Percentiles rank a stretch among this genome's conserved stretches.
Evolutionary conservation across 169 alveolate species (phyloP).

Genomic region (Plasmodium billcollinsi): DNA sequence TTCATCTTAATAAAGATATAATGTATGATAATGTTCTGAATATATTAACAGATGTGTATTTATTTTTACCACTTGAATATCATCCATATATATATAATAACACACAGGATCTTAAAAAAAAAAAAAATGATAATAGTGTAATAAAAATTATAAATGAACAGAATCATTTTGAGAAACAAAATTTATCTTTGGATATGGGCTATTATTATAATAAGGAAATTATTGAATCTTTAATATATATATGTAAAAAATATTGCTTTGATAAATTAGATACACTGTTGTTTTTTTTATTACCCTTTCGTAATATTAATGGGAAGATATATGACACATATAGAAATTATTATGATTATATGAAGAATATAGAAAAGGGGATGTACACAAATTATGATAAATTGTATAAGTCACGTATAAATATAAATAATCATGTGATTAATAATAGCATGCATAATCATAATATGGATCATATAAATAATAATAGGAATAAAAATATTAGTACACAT

Average conservation of each 20-base stretch:
- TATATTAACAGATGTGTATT: conserved; percentile 14
- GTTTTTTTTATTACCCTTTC: conserved; percentile 51
- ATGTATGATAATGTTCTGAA: conserved; percentile 32
- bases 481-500: neutral
- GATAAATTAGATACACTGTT: conserved; percentile 31
- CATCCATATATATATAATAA: conserved; percentile 54
- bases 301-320: conserved; percentile 30
- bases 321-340: conserved; percentile 29
- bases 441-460: neutral
- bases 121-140: neutral
- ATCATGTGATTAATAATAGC: neutral
- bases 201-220: conserved; percentile 37
- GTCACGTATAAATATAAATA: too few relatives aligned
- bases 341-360: conserved; percentile 55
- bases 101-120: neutral
- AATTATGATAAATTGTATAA: neutral
- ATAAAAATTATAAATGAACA: neutral
- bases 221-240: conserved; percentile 30
- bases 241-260: conserved; percentile 29
- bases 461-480: neutral
- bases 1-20: conserved; percentile 16
- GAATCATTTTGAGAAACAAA: neutral
- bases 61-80: conserved; percentile 32
- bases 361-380: neutral
- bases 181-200: conserved; percentile 18